Evolutionary conservation across 2,329 filamentous ascomycete genomes (phyloP).

Genomic region (Ophiocordyceps polyrhachis-furcata): DNA sequence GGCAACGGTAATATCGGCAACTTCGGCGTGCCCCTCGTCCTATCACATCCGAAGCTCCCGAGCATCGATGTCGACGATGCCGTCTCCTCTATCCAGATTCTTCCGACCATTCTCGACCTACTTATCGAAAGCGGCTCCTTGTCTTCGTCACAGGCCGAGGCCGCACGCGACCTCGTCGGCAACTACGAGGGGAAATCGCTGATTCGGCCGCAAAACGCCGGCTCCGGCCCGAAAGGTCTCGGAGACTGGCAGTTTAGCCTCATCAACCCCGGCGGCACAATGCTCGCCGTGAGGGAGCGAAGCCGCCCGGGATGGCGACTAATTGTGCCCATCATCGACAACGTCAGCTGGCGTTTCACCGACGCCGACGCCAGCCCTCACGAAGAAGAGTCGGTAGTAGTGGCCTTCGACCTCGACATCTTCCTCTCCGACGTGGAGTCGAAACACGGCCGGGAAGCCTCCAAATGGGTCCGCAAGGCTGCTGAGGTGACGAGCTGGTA

Average conservation of each 20-base stretch:
- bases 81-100: constrained; percentile 14
- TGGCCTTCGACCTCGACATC: constrained; percentile 8
- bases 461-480: constrained; percentile 13
- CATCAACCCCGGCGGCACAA: constrained; percentile 8
- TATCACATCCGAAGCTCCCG: constrained; percentile 16
- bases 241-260: constrained; percentile 8
- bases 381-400: constrained; percentile 9
- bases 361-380: constrained; percentile 10
- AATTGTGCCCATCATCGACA: constrained; percentile 7
- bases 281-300: constrained; percentile 6
- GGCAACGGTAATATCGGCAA: constrained; percentile 15
- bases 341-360: constrained; percentile 14
- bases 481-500: constrained; percentile 15
- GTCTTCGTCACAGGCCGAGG: constrained; percentile 6
- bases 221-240: constrained; percentile 4
- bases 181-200: constrained; percentile 18
- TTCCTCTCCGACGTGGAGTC: constrained; percentile 6
- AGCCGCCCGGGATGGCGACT: constrained; percentile 6
- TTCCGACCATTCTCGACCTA: constrained; percentile 16
- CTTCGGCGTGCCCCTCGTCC: constrained; percentile 15
- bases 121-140: constrained; percentile 15
- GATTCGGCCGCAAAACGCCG: constrained; percentile 10
- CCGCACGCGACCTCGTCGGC: constrained; percentile 11
- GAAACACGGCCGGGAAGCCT: constrained; percentile 7
- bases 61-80: constrained; percentile 13